Conservation (phyloP, 352 stramenopile species). For the Phytophthora crassamura region DNA sequence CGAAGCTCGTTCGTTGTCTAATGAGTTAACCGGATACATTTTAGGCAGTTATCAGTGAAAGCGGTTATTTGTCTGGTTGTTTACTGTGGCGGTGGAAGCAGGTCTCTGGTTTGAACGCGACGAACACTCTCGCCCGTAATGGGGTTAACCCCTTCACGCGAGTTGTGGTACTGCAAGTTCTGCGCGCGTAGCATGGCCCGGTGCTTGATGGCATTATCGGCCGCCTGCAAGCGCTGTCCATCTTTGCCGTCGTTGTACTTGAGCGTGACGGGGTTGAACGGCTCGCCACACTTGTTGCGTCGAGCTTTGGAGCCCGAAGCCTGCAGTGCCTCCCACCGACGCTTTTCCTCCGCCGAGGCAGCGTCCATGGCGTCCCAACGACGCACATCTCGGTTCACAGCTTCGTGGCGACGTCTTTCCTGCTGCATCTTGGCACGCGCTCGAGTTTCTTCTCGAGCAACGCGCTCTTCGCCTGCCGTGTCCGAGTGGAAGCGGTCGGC, state of each 20-base stretch:
- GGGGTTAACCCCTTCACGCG: slow-evolving; percentile 82
- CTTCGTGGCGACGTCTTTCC: slow-evolving; percentile 68
- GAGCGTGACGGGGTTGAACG: slow-evolving; percentile 90
- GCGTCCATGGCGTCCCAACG: slow-evolving; percentile 89
- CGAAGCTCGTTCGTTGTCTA: slow-evolving; percentile 18
- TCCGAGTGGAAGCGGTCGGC: slow-evolving; percentile 92
- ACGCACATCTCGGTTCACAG: slow-evolving; percentile 72
- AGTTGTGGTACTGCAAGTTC: slow-evolving; percentile 86
- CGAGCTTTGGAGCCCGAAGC: slow-evolving; percentile 79
- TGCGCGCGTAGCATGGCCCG: slow-evolving; percentile 78
- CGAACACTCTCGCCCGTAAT: slow-evolving; percentile 81
- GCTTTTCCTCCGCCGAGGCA: slow-evolving; percentile 66
- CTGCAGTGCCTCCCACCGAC: slow-evolving; percentile 65
- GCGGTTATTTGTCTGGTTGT: neutral
- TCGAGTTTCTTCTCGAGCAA: slow-evolving; percentile 57
- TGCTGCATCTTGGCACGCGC: slow-evolving; percentile 63
- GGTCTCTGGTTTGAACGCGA: slow-evolving; percentile 52
- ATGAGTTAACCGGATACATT: no score
- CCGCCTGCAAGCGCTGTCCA: slow-evolving; percentile 67
- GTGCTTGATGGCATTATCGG: slow-evolving; percentile 77
- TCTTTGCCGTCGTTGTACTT: slow-evolving; percentile 90
- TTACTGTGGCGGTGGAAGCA: slow-evolving; percentile 51
- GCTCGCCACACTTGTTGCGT: slow-evolving; percentile 87
- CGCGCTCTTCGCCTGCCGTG: slow-evolving; percentile 84
- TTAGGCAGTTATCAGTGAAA: no score